A percentile compares a stretch with the other conserved stretches of the same genome.
These are phyloP conservation scores for Microcyclospora pomicola DNA, from an alignment of 2,329 filamentous ascomycete species.

Conservation along the genomic window DNA sequence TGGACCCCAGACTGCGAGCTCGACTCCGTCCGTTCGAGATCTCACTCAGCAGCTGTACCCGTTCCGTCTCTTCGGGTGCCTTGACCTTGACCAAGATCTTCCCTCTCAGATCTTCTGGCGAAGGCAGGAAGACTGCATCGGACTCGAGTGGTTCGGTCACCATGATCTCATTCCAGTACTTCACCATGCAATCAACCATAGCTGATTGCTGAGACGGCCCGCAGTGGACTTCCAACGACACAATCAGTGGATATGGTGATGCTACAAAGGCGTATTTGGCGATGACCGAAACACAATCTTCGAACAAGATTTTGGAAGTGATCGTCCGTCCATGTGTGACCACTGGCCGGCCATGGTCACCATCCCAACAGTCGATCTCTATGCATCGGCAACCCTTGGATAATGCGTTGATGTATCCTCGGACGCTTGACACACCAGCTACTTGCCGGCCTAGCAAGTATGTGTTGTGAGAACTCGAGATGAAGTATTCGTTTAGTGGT, in stretches of 20 bases:
- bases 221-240: slow-evolving; percentile 94
- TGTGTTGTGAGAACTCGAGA: slow-evolving; percentile 97
- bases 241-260: slow-evolving; percentile 78
- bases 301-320: slow-evolving; percentile 78
- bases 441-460: slow-evolving; percentile 88
- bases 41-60: slow-evolving; percentile 26
- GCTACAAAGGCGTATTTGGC: slow-evolving; percentile 86
- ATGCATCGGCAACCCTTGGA: slow-evolving; percentile 85
- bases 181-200: slow-evolving; percentile 84
- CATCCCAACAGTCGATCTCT: slow-evolving; percentile 98
- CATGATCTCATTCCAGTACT: slow-evolving; percentile 67
- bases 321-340: slow-evolving; percentile 85
- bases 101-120: slow-evolving; percentile 71
- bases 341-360: slow-evolving; percentile 68
- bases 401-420: slow-evolving; percentile 84
- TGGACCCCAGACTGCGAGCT: slow-evolving; percentile 45
- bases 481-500: slow-evolving; percentile 92
- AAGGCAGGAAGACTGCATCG: slow-evolving; percentile 56
- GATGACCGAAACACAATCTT: slow-evolving; percentile 83
- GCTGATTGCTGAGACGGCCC: slow-evolving; percentile 63
- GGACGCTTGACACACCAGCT: slow-evolving; percentile 77
- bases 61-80: slow-evolving; percentile 45
- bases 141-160: slow-evolving; percentile 61
- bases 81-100: slow-evolving; percentile 93
- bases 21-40: slow-evolving; percentile 23